Evolutionary conservation across 2,329 filamentous ascomycete species (phyloP), one percentile per base, ranked within the genome.

Genomic region (Achaetomium macrosporum): DNA sequence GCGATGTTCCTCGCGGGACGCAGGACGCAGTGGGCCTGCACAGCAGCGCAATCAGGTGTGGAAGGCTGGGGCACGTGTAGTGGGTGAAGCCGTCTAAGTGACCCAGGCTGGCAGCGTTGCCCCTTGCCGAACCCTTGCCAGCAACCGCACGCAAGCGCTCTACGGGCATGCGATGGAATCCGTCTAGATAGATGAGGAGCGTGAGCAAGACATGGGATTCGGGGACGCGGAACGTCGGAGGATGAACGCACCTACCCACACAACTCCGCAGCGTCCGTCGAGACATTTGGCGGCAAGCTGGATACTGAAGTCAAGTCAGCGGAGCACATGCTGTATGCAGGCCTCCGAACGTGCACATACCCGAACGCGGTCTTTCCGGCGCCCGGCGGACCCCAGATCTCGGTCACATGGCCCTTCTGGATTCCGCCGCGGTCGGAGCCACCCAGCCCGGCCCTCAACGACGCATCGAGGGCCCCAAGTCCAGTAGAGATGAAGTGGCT

Each of bases 311-410:
- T 17, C 12, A n/a, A 11, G 20, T 42, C 16, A 41, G 39, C 39
- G 16, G 15, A 37, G 12, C 16, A 3, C 20, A 41, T 20, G 31
- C 5, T 15, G 9, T 36, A n/a, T 5, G 10, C 30, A 11, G 19
- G 20, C 25, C 25, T 25, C 7, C 19, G 33, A 15, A 12, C 13
- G 33, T 35, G 13, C 33, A 71, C 81, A 71, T 75, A 92, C 87
- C 85, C 87, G 61, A 96, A 73, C 12, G 85, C 77, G 4, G 90
- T 95, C 75, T 95, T 96, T 30, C 91, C 92, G 25, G 81, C 81
- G 1, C 90, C 91, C 9, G 89, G 86, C 11, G 91, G 90, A 0
- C 92, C 92, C 79, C 88, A 95, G 46, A 96, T 73, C 69, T 97
- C 92, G 3, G 87, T 88, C 40, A 96, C 77, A 66, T 90, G 87